Evolutionary conservation across 495 filamentous ascomycete genomes (phyloP).

Genomic region (Hypoxylon intermedium): DNA sequence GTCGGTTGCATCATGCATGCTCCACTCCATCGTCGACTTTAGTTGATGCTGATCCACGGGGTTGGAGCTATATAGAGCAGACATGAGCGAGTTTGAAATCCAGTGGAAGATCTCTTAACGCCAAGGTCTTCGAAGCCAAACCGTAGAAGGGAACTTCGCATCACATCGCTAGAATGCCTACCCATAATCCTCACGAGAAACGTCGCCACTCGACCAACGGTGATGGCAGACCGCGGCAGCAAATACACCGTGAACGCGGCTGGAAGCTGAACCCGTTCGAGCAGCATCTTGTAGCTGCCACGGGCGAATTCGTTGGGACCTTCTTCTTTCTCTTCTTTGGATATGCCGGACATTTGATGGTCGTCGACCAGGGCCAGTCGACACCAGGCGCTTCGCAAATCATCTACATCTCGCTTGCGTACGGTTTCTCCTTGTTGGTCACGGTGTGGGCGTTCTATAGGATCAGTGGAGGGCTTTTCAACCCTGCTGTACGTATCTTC

Average conservation of each 20-base stretch:
- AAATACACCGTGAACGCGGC: not conserved
- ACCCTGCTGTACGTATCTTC: constrained; percentile 61
- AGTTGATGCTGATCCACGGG: not conserved
- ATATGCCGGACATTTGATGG: constrained; percentile 51
- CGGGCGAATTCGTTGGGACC: constrained; percentile 58
- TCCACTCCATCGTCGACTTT: constrained; percentile 10
- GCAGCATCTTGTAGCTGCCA: constrained; percentile 45
- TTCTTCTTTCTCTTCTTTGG: constrained; percentile 61
- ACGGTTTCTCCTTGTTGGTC: constrained; percentile 70
- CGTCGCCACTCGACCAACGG: not conserved
- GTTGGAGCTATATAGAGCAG: not conserved
- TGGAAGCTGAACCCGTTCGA: constrained; percentile 28
- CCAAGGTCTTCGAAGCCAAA: too few relatives aligned
- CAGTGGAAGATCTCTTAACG: too few relatives aligned
- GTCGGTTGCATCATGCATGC: constrained; percentile 23
- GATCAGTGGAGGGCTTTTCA: constrained; percentile 69
- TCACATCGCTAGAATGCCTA: constrained; percentile 11
- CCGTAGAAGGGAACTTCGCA: too few relatives aligned
- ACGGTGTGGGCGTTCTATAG: constrained; percentile 74
- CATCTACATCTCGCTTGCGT: constrained; percentile 41
- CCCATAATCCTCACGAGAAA: constrained; percentile 11
- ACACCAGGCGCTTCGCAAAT: constrained; percentile 26
- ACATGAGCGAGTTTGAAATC: too few relatives aligned
- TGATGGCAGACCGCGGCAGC: not conserved
- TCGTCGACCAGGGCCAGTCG: constrained; percentile 37